Evolutionary conservation across 257 asterid genomes (phyloP).

Genomic region (Ligustrum vulgare): DNA sequence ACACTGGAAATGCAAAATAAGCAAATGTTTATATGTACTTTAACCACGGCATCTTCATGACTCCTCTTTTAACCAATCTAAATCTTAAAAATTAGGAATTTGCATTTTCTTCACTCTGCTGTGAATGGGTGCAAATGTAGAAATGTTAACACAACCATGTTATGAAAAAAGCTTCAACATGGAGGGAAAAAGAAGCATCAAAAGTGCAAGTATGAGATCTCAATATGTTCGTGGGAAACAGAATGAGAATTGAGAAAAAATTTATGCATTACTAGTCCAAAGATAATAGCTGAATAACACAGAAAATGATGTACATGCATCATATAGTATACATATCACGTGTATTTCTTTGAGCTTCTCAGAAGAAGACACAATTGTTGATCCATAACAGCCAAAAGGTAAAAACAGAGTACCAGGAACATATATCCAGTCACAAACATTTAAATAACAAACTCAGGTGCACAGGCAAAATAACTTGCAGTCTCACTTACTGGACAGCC

Average conservation of each 20-base stretch:
- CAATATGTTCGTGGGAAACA: too few relatives aligned
- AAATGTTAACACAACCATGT: background rate
- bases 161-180: background rate
- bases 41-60: too few relatives aligned
- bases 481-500: slow-evolving; percentile 86
- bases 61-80: too few relatives aligned
- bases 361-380: background rate
- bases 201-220: too few relatives aligned
- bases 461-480: background rate
- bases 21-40: too few relatives aligned
- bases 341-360: background rate
- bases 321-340: background rate
- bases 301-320: background rate
- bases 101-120: too few relatives aligned
- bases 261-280: too few relatives aligned
- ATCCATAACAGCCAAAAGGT: slow-evolving; percentile 4
- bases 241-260: too few relatives aligned
- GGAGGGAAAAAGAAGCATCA: too few relatives aligned
- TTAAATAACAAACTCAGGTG: background rate
- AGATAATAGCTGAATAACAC: background rate
- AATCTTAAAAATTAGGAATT: too few relatives aligned
- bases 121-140: too few relatives aligned
- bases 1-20: too few relatives aligned
- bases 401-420: slow-evolving; percentile 10
- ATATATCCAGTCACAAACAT: background rate